phyloP scores from a whole-genome alignment of 345 rosid species.

The Lagerstroemia speciosa region DNA sequence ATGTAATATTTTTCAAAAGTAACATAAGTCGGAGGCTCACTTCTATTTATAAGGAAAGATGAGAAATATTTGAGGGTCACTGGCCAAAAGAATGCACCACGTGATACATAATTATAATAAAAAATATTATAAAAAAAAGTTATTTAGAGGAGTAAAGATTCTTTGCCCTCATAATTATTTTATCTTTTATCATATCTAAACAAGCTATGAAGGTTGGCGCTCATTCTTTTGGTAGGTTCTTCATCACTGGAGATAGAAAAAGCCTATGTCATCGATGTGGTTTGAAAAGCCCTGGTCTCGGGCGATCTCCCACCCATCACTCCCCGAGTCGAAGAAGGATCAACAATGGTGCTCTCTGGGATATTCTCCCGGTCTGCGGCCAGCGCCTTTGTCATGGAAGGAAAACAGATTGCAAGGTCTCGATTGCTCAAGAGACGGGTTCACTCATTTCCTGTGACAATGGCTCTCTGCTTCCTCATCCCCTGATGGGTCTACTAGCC shows the following conservation, averaged over 20 bases:
- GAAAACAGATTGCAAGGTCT: constrained; percentile 15
- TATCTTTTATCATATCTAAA: too few relatives aligned
- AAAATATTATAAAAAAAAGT: too few relatives aligned
- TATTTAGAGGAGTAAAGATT: too few relatives aligned
- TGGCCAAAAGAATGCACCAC: too few relatives aligned
- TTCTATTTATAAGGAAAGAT: too few relatives aligned
- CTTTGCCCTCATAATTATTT: too few relatives aligned
- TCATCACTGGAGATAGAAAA: constrained; percentile 8
- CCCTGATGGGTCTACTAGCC: constrained; percentile 46
- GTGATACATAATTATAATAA: too few relatives aligned
- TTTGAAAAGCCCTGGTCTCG: neutral
- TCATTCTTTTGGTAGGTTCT: neutral
- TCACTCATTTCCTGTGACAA: constrained; percentile 41
- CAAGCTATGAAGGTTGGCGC: too few relatives aligned
- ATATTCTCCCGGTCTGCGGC: constrained; percentile 25
- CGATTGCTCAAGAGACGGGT: constrained; percentile 25
- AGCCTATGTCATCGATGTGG: neutral
- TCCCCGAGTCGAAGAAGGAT: constrained; percentile 12
- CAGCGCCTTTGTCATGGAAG: constrained; percentile 13
- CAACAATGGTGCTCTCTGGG: constrained; percentile 9
- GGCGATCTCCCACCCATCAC: neutral
- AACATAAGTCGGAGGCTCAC: too few relatives aligned
- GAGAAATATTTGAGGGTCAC: too few relatives aligned
- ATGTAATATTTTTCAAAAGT: too few relatives aligned
- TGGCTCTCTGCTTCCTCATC: constrained; percentile 40